A percentile compares a stretch with the other conserved stretches of the same genome.
Evolutionary conservation across 78 protist genomes (phyloP).

Genomic region (Dictyostelium intermedium): DNA sequence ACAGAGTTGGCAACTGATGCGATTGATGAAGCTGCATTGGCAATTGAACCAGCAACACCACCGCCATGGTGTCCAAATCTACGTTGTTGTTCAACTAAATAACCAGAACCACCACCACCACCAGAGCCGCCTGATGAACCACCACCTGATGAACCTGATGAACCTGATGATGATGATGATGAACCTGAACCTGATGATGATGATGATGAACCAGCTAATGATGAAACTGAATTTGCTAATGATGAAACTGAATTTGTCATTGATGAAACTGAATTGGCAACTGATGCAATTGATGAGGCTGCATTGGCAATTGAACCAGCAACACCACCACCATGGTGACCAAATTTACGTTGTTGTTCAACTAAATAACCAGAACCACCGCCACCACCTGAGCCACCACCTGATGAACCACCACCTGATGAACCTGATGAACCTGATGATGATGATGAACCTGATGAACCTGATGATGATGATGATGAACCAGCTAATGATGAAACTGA

Average conservation of each 20-base stretch:
- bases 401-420: background rate
- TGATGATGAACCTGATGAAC: background rate
- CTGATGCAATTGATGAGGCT: background rate
- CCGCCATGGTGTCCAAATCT: background rate
- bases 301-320: background rate
- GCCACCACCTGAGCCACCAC: background rate
- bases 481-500: background rate
- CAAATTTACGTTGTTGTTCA: background rate
- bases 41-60: background rate
- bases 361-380: background rate
- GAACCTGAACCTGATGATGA: background rate
- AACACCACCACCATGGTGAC: background rate
- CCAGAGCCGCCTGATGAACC: background rate
- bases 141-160: background rate
- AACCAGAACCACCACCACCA: background rate
- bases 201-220: background rate
- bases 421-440: background rate
- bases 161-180: background rate
- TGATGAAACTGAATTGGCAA: background rate
- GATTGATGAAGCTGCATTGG: background rate
- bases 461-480: background rate
- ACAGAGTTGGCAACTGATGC: background rate
- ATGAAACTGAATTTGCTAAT: background rate
- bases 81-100: background rate
- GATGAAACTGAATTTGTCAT: background rate